Base-by-base conservation (phyloP, 176 grass and related monocot species). In the Phyllostachys edulis region DNA sequence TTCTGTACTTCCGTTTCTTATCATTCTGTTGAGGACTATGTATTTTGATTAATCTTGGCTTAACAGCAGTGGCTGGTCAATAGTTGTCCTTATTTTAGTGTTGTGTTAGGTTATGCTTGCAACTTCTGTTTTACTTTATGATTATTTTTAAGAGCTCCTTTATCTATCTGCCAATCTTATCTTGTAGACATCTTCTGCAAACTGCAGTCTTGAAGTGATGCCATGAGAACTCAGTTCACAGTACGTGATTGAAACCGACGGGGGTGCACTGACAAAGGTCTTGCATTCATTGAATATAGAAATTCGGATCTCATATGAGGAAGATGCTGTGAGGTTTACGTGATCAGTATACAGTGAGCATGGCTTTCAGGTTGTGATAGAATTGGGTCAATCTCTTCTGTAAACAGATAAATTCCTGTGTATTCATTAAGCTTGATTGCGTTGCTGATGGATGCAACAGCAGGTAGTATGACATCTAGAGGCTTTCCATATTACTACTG, bases 321-420 rank as follows among this genome's bases (percentile, higher is more conserved):
- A 83, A 82, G 18, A 51, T 36, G 34, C 13, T 64, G 20, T 37
- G 15, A 75, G 45, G n/a, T 23, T 12, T 34, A 59, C 68, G 21
- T 71, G 39, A 68, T 50, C 27, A 46, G 32, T 79, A 18, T 61
- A 61, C 5, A 24, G 32, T 54, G 32, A 34, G 47, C 41, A 78
- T 62, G 40, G 18, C 56, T 50, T 71, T 78, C 62, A 66, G 23
- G 4, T 49, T 76, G 42, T 44, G 37, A 59, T 45, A 59, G 24
- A 77, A 85, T 56, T 77, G 23, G 50, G 6, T 27, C 34, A 44
- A 66, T 66, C 46, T 17, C 46, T 77, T 45, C 6, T 67, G 23
- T 27, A 63, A 44, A 42, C 77, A 80, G 42, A 68, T 10, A 80
- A 40, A 80, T 80, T 2, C 47, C 45, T 80, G 63, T 80, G 11